Evolutionary conservation across 164 flowering plant species (phyloP).

Genomic region (Taxillus chinensis): DNA sequence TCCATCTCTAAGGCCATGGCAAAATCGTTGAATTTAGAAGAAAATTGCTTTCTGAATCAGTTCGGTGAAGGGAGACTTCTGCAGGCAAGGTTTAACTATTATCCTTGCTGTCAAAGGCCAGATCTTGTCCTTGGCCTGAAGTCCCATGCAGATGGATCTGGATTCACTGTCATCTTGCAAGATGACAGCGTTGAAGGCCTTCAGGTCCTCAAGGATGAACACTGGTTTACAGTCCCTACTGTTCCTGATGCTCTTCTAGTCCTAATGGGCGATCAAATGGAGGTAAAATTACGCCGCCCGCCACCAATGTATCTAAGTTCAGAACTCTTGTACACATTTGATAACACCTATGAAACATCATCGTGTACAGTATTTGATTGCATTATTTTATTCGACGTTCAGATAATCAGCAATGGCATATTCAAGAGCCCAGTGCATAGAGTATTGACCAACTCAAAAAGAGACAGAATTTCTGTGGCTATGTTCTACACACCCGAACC

Average conservation of each 20-base stretch:
- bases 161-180: constrained; percentile 25
- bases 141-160: constrained; percentile 36
- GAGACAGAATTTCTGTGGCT: constrained; percentile 22
- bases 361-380: no score
- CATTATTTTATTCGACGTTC: background rate
- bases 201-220: constrained; percentile 26
- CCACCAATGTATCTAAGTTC: no score
- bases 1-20: constrained; percentile 23
- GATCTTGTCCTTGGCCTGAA: constrained; percentile 35
- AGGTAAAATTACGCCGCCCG: constrained; percentile 15
- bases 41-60: constrained; percentile 24
- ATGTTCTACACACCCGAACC: constrained; percentile 18
- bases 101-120: constrained; percentile 21
- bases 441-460: constrained; percentile 15
- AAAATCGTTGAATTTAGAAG: constrained; percentile 13
- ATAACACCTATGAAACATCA: no score
- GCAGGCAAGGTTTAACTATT: constrained; percentile 26
- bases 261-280: constrained; percentile 34
- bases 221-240: constrained; percentile 30
- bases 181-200: constrained; percentile 30
- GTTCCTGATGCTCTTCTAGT: constrained; percentile 22
- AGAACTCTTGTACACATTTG: no score
- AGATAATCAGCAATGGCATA: constrained; percentile 32
- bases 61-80: constrained; percentile 16
- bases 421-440: constrained; percentile 35